Evolutionary conservation across 148 eudicot species (phyloP), one percentile per base, ranked within the genome.

Genomic region (Persicaria maculosa): DNA sequence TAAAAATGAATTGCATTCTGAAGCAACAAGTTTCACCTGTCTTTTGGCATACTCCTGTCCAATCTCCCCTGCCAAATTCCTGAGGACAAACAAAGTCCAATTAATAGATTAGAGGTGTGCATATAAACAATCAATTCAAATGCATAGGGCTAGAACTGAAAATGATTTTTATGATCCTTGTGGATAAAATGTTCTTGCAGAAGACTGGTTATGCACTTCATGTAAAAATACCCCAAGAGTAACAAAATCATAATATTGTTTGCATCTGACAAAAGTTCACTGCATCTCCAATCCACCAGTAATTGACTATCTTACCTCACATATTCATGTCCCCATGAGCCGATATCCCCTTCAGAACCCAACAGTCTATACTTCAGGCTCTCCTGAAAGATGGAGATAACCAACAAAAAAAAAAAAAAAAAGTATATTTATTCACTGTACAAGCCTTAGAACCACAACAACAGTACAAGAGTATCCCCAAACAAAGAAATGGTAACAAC

Each of bases 261-360:
- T 65, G 47, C 17, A 65, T 45, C 43, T 31, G 65, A 17, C 9
- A 59, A 11, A 59, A 19, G 44, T 62, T n/a, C 6, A 1, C 19
- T 57, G 10, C 36, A 54, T 19, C 25, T 57, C 31, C 62, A 57
- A 9, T 7, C 62, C 62, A 57, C 12, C 62, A 17, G 19, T 22
- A 57, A 57, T 57, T 19, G 61, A 17, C 8, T 64, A 17, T 67
- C 77, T 80, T 73, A 92, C 98, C 98, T 93, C 76, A 93, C 95
- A 83, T 93, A 93, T 77, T 91, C 99, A 83, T 92, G 99, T 70
- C 99, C 99, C 99, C 99, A 92, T 69, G 99, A 95, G 69, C 97
- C 97, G 75, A 95, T 95, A 78, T 95, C 99, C 77, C 97, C 97
- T 78, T 87, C 88, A 73, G 97, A 92, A 55, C 96, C 97, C 85